Base-by-base conservation (phyloP, 352 stramenopile genomes). In the Globisporangium heterothallicum region DNA sequence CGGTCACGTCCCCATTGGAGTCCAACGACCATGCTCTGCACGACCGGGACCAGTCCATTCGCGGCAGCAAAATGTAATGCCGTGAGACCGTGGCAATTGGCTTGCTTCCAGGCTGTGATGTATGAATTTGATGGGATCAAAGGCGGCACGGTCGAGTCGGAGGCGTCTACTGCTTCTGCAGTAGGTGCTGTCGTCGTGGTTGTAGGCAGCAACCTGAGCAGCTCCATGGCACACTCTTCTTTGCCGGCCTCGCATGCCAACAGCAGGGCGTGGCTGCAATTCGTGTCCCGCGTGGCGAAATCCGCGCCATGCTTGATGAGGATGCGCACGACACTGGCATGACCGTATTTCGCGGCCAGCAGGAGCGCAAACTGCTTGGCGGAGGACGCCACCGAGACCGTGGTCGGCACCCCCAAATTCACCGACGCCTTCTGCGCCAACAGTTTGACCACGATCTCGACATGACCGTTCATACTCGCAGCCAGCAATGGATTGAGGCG, bases 311-410 rank as follows among this genome's bases (percentile, higher is more conserved):
- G 58, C 36, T 70, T 59, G 38, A 97, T 59, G 14, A 98, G 71
- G 9, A 76, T 47, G n/a, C 71, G 42, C 18, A 95, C 78, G 42
- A 95, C 80, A 12, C 76, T 73, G n/a, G 84, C 59, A 59, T 98
- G 88, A 18, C 95, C 96, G 53, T 94, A 95, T 66, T 95, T 88
- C 6, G 85, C 82, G 13, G 93, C 94, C 4, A 97, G 78, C 61
- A 98, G 80, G 16, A 98, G 74, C 14, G 85, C 84, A 47, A 61
- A 70, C 41, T 74, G 68, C 22, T 50, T 63, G 9, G 52, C 52
- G 6, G 57, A 60, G 7, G n/a, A n/a, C n/a, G 43, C 50, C 3
- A 42, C 48, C 16, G 61, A 25, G 5, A 36, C 47, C 18, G 40
- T 43, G 2, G 59, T 42, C 19, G 43, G 25, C 42, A 72, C 52